These are phyloP conservation scores for Pyropia yezoensis DNA, from an alignment of 23 red algal genomes.

Conservation along the genomic window DNA sequence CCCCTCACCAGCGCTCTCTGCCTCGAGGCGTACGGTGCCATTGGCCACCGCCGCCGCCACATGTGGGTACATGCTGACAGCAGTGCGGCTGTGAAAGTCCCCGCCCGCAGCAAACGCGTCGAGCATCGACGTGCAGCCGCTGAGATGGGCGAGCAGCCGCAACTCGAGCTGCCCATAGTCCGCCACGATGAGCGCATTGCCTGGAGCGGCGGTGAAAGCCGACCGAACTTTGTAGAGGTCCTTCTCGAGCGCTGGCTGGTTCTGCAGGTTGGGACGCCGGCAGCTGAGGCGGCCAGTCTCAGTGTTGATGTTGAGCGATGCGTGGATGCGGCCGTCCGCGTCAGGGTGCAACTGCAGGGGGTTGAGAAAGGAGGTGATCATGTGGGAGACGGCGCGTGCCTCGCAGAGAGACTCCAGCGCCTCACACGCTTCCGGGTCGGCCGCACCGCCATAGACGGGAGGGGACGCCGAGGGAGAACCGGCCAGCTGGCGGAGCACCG, in stretches of 20 bases:
- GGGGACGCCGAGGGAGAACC: constrained; percentile 12
- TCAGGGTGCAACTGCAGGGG: constrained; percentile 65
- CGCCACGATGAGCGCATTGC: constrained; percentile 76
- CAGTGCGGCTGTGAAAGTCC: constrained; percentile 88
- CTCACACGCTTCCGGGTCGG: constrained; percentile 15
- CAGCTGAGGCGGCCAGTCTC: constrained; percentile 80
- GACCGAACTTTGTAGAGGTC: constrained; percentile 74
- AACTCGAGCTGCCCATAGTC: constrained; percentile 92
- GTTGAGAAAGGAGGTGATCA: constrained; percentile 64
- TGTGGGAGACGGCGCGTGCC: constrained; percentile 42
- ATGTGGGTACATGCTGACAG: constrained; percentile 72
- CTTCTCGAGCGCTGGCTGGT: constrained; percentile 90
- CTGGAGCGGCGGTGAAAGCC: constrained; percentile 56
- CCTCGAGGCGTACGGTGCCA: constrained; percentile 51
- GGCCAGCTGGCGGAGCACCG: constrained; percentile 48
- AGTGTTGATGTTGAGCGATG: constrained; percentile 82
- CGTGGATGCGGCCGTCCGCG: constrained; percentile 62
- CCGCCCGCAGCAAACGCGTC: constrained; percentile 76
- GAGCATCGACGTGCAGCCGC: constrained; percentile 78
- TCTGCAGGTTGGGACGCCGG: constrained; percentile 85
- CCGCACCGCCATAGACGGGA: constrained; percentile 11
- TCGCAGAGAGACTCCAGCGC: constrained; percentile 65
- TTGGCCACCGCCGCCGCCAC: constrained; percentile 43
- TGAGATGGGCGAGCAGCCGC: constrained; percentile 77
- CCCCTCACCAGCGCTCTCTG: neutral